Evolutionary conservation across 2,329 filamentous ascomycete genomes (phyloP), one percentile per base, ranked within the genome.

Genomic region (Sporothrix mexicana): DNA sequence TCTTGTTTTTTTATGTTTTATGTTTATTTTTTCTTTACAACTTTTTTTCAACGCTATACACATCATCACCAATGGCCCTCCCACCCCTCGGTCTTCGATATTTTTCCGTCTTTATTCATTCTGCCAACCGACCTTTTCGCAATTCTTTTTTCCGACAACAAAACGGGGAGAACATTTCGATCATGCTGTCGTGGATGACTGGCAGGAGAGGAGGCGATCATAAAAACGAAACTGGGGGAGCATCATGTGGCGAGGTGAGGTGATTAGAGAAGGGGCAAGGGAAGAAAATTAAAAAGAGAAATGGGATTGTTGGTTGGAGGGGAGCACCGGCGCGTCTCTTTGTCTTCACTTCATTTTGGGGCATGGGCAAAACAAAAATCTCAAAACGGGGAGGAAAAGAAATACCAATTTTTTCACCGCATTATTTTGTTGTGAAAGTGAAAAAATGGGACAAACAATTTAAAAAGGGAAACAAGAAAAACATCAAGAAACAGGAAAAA

Each of bases 21-120:
- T 64, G n/a, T 41, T 59, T 62, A 70, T 43, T 36, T 49, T 25
- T 68, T 49, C n/a, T 67, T 59, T 45, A 36, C 30, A 36, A 36
- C 45, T 53, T 55, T 66, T 72, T 69, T 72, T 53, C 53, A 45
- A 53, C n/a, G 49, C 64, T 69, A 62, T 69, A 62, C 43, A 61
- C 51, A 55, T 53, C 51, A 66, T 43, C 61, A 68, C 66, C 64
- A 53, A 68, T 68, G 66, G 66, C 62, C 62, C 62, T 49, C 61
- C 53, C 51, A 47, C 49, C 41, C 51, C 45, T 51, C 23, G 64
- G 45, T 4, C 36, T 23, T 47, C 20, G 10, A 9, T 1, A 8
- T 2, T 13, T 30, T 36, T 17, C 15, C 57, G 25, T 61, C 15
- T 61, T 25, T 23, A 10, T 57, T 25, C 9, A 25, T 67, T 49